Evolutionary conservation across 306 rosid species (phyloP).

Genomic region (Glycine tomentella): DNA sequence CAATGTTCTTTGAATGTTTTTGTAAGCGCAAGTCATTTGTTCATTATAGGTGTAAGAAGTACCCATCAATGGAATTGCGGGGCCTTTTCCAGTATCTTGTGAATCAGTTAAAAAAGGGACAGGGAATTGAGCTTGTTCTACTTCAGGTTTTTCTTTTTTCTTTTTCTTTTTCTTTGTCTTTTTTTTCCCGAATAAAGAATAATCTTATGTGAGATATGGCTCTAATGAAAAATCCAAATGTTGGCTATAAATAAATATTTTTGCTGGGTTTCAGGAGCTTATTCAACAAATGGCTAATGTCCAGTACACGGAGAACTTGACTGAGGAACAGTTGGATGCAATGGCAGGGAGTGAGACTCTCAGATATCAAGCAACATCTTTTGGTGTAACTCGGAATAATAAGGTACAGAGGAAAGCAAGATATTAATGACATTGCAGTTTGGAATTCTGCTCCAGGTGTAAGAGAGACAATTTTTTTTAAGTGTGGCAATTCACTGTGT

Average conservation of each 20-base stretch:
- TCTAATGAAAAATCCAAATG: constrained; percentile 21
- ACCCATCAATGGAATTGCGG: constrained; percentile 97
- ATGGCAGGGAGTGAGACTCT: constrained; percentile 99
- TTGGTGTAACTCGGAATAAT: constrained; percentile 91
- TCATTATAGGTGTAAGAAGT: constrained; percentile 87
- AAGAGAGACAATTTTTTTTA: not conserved
- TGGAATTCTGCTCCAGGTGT: constrained; percentile 15
- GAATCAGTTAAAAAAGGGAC: constrained; percentile 93
- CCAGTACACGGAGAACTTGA: constrained; percentile 93
- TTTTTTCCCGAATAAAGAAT: not conserved
- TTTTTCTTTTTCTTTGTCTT: constrained; percentile 9
- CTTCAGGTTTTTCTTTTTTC: constrained; percentile 73
- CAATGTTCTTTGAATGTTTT: constrained; percentile 33
- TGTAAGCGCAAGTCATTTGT: constrained; percentile 26
- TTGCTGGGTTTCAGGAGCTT: constrained; percentile 75
- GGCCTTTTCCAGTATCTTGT: constrained; percentile 99
- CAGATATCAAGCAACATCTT: constrained; percentile 92
- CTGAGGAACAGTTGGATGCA: constrained; percentile 97
- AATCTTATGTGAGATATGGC: not conserved
- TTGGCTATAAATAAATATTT: not conserved
- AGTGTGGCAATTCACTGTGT: constrained; percentile 23
- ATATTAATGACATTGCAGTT: not conserved
- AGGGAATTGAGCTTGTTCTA: constrained; percentile 94
- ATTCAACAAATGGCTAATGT: constrained; percentile 99
- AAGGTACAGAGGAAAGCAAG: constrained; percentile 63